Base-by-base conservation (phyloP, 108 stramenopile genomes). In the Parietichytrium sp. region DNA sequence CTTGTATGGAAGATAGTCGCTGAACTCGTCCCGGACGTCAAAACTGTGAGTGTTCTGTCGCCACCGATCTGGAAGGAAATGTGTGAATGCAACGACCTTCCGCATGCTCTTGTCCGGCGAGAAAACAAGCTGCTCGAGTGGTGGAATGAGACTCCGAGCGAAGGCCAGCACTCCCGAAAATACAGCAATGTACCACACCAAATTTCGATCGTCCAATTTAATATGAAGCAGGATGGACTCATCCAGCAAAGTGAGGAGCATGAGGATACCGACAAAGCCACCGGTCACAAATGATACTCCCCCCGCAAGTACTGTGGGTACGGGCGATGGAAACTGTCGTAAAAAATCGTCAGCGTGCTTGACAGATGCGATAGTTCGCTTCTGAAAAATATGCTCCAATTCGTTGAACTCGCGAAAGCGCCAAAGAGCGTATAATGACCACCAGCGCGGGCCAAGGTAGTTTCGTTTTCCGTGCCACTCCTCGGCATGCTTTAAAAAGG, bases 401-500 rank as follows among this genome's bases (percentile, higher is more conserved):
- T 98, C 97, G 85, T 98, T 98, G 83, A 94, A 96, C 86, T 98
- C 96, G 29, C 97, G 87, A 85, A 98, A 97, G 15, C 82, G 93
- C 95, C 95, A 97, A 52, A 80, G 82, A 16, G 97, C 92, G 30
- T 92, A 81, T 1, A 83, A 54, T 29, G 92, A 93, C 97, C 97
- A 98, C 55, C 95, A 91, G 47, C 93, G 85, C 20, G 95, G 94
- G 1, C 97, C 97, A 36, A 98, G 87, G 89, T 96, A 96, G 55
- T 92, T 89, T 81, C 92, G 91, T 42, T 87, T 93, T 4, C 89
- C 86, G 54, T 91, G 93, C 88, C 90, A 95, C 86, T 96, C 95
- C 84, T 98, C 96, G 2, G 93, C 91, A 86, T 98, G 94, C 80
- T 90, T 87, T 83, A 98, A 88, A 82, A 94, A 92, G 85, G 96